A percentile compares a stretch with the other conserved stretches of the same genome.
These are phyloP conservation scores for Nicotiana obtusifolia DNA, from an alignment of 257 asterid species.

Conservation along the genomic window DNA sequence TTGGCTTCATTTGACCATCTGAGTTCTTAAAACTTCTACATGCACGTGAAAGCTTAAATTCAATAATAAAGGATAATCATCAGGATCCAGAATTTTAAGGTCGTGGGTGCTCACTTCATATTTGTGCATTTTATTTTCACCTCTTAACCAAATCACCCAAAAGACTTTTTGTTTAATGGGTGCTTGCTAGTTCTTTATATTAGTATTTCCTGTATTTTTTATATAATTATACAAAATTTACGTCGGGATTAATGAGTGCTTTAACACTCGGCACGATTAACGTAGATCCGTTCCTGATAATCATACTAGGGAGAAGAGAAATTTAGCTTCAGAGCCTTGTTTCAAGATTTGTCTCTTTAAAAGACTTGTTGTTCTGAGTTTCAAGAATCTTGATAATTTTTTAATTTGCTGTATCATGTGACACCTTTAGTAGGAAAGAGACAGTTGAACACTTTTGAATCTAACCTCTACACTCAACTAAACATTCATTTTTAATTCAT, in stretches of 20 bases:
- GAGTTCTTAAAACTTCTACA: slow-evolving; percentile 20
- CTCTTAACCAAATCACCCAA: too few relatives aligned
- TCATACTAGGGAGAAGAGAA: slow-evolving; percentile 27
- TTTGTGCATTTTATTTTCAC: too few relatives aligned
- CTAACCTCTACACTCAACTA: neutral
- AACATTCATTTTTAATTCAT: neutral
- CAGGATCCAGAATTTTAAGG: too few relatives aligned
- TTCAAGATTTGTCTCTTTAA: slow-evolving; percentile 11
- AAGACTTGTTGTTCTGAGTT: slow-evolving; percentile 17
- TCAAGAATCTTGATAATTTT: slow-evolving; percentile 16
- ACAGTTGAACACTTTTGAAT: slow-evolving; percentile 25
- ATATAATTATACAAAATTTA: too few relatives aligned
- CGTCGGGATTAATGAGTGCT: too few relatives aligned
- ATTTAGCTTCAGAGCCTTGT: slow-evolving; percentile 23
- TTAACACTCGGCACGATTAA: too few relatives aligned
- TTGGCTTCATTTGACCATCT: slow-evolving; percentile 6
- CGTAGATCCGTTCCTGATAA: too few relatives aligned
- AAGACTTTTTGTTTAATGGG: too few relatives aligned
- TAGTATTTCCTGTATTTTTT: too few relatives aligned
- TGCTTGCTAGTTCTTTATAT: too few relatives aligned
- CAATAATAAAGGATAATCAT: slow-evolving; percentile 12
- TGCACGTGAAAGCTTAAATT: slow-evolving; percentile 38
- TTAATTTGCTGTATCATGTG: slow-evolving; percentile 42
- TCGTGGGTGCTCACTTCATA: too few relatives aligned
- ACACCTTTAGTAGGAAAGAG: slow-evolving; percentile 21